Evolutionary conservation across 2,329 filamentous ascomycete species (phyloP).

Genomic region (Plectosphaerella sp.): DNA sequence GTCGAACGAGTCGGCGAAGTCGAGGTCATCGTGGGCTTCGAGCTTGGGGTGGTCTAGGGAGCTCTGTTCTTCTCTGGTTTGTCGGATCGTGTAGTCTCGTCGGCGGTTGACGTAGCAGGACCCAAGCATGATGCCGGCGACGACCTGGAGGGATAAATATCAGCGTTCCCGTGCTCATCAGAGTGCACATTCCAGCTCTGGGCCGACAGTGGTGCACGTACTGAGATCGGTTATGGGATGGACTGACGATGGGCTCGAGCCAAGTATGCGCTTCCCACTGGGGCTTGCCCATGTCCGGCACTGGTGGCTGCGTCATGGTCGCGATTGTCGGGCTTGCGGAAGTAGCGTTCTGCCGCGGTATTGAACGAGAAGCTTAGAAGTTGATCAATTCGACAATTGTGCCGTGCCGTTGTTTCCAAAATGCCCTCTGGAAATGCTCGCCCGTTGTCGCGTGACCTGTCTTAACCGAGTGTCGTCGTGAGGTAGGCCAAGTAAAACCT

Average conservation of each 20-base stretch:
- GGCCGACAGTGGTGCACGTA: background rate
- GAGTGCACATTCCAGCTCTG: too few relatives aligned
- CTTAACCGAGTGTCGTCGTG: too few relatives aligned
- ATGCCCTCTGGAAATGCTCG: too few relatives aligned
- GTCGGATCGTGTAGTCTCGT: constrained; percentile 16
- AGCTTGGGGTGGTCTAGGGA: constrained; percentile 13
- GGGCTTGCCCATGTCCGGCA: constrained; percentile 18
- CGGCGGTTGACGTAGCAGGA: constrained; percentile 22
- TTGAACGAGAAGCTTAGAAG: background rate
- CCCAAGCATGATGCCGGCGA: constrained; percentile 21
- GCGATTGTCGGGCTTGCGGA: background rate
- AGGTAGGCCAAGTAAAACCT: too few relatives aligned
- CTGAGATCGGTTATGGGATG: background rate
- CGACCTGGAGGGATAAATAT: constrained; percentile 11
- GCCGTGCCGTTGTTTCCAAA: too few relatives aligned
- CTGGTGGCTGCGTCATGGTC: constrained; percentile 1
- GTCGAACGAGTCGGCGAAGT: constrained; percentile 9
- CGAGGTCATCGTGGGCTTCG: constrained; percentile 13
- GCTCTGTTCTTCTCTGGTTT: constrained; percentile 14
- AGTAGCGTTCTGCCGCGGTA: background rate
- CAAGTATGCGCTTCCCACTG: constrained; percentile 20
- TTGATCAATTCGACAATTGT: too few relatives aligned
- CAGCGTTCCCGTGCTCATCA: background rate
- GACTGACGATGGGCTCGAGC: constrained; percentile 20
- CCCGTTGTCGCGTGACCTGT: too few relatives aligned